Conservation (phyloP, 306 rosid species). For the Malus asiatica region DNA sequence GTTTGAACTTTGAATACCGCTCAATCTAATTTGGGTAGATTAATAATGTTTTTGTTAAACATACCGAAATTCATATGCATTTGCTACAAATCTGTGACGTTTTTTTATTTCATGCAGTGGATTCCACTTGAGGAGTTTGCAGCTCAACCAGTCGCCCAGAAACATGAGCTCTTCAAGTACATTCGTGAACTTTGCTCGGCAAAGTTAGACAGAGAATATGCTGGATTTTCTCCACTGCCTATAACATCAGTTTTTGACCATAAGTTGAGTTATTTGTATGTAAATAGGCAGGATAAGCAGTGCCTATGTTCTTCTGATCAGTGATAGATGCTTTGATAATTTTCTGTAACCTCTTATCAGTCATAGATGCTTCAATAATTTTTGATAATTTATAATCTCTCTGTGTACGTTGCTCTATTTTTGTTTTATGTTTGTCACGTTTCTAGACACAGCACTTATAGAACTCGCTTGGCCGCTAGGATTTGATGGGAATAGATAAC, state of each 20-base stretch:
- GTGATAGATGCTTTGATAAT: not conserved
- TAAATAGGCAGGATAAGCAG: slow-evolving; percentile 17
- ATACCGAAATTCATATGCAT: not conserved
- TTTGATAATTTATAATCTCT: not conserved
- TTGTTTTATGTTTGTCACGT: not conserved
- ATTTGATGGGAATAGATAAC: not conserved
- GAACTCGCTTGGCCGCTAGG: not conserved
- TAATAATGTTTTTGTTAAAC: too few species aligned
- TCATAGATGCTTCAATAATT: not conserved
- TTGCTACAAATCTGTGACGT: not conserved
- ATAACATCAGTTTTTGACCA: slow-evolving; percentile 23
- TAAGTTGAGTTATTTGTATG: slow-evolving; percentile 31
- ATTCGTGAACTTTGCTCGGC: slow-evolving; percentile 40
- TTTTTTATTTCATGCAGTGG: slow-evolving; percentile 46
- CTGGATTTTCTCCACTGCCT: slow-evolving; percentile 52
- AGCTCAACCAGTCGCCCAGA: slow-evolving; percentile 54
- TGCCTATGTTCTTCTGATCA: slow-evolving; percentile 1
- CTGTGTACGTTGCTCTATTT: too few species aligned
- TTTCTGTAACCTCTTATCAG: not conserved
- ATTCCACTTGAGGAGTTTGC: slow-evolving; percentile 64
- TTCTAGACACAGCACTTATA: not conserved
- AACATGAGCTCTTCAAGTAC: slow-evolving; percentile 34
- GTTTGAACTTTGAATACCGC: not conserved
- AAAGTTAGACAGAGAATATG: slow-evolving; percentile 42
- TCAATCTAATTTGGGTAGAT: too few species aligned